Evolutionary conservation across 139 green algal species (phyloP).

Genomic region (Eudorina sp.): DNA sequence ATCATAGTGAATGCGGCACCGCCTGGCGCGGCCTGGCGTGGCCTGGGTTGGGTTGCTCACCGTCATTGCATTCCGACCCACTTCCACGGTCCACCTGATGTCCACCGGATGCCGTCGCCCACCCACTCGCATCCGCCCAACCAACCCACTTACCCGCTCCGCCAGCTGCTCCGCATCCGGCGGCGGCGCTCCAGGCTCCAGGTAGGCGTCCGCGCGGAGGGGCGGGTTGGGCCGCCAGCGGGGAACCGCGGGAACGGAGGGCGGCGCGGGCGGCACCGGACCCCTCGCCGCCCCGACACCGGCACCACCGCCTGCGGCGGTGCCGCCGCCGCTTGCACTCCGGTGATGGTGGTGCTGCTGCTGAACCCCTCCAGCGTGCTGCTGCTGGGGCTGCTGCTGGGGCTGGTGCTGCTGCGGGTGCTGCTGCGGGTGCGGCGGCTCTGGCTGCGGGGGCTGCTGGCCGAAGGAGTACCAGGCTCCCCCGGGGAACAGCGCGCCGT

Average conservation of each 20-base stretch:
- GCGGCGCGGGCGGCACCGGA: not conserved
- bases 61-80: no score
- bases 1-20: no score
- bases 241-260: not conserved
- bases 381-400: not conserved
- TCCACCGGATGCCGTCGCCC: no score
- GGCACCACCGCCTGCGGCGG: no score
- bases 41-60: no score
- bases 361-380: not conserved
- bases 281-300: not conserved
- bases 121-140: no score
- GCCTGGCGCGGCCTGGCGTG: no score
- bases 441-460: not conserved
- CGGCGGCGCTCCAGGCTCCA: not conserved
- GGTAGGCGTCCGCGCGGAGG: not conserved
- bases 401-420: not conserved
- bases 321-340: no score
- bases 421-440: not conserved
- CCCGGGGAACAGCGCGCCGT: conserved; percentile 80
- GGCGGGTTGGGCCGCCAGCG: conserved; percentile 6
- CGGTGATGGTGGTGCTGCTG: no score
- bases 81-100: no score
- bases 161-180: not conserved
- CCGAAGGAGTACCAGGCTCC: conserved; percentile 69
- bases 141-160: conserved; percentile 28